phyloP scores from a whole-genome alignment of 2,329 filamentous ascomycete genomes.

The Penicillium sp. region DNA sequence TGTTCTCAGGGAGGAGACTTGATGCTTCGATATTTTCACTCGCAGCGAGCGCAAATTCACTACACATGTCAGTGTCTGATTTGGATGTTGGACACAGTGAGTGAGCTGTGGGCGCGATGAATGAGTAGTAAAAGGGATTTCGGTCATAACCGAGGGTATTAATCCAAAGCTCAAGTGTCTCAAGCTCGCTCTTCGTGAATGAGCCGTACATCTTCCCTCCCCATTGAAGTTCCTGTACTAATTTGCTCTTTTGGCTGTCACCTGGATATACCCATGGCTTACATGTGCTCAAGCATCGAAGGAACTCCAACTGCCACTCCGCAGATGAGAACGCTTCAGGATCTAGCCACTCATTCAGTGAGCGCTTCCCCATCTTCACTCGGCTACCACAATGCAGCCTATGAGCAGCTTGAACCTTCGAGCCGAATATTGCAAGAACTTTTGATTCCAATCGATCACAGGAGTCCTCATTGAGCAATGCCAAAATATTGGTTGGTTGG shows the following conservation, averaged over 20 bases:
- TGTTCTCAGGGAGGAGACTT: background rate
- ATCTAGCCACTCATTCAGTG: constrained; percentile 45
- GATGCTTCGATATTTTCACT: background rate
- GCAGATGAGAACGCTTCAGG: constrained; percentile 28
- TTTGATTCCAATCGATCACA: constrained; percentile 15
- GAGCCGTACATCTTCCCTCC: constrained; percentile 52
- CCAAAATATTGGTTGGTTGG: background rate
- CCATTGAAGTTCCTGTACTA: constrained; percentile 48
- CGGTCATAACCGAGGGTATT: constrained; percentile 27
- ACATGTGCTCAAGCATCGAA: constrained; percentile 35
- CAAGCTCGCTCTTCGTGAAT: constrained; percentile 48
- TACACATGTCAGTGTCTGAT: background rate
- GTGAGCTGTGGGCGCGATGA: background rate
- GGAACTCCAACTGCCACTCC: constrained; percentile 36
- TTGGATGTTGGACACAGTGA: background rate
- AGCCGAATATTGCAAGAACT: constrained; percentile 37
- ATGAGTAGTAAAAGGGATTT: constrained; percentile 2
- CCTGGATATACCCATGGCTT: constrained; percentile 47
- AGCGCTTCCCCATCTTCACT: constrained; percentile 39
- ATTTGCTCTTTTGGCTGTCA: constrained; percentile 39
- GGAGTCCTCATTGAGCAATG: background rate
- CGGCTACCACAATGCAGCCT: constrained; percentile 44
- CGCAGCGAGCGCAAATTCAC: too few relatives aligned
- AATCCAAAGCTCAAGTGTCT: constrained; percentile 43
- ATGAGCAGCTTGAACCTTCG: constrained; percentile 41